phyloP scores from a whole-genome alignment of 169 alveolate genomes.

The Eimeria sp. region DNA sequence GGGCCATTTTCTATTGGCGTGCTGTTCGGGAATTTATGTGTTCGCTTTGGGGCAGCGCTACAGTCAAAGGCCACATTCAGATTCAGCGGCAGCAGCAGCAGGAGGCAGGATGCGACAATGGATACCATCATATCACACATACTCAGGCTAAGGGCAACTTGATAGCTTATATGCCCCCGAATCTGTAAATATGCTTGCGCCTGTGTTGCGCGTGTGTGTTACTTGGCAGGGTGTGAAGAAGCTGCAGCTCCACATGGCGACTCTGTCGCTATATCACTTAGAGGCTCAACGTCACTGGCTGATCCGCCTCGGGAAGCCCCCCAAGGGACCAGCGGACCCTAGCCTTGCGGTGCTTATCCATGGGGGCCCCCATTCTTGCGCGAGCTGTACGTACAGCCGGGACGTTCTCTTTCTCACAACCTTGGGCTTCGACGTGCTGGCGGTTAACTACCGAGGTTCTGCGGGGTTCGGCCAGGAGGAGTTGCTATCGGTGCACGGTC shows the following conservation, averaged over 20 bases:
- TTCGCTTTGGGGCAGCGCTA: not conserved
- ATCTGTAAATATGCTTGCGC: not conserved
- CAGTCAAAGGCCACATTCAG: not conserved
- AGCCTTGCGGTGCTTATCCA: constrained; percentile 75
- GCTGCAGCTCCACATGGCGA: constrained; percentile 63
- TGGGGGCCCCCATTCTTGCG: constrained; percentile 82
- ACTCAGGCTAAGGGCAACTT: not conserved
- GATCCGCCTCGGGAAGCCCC: constrained; percentile 36
- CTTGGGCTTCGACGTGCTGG: constrained; percentile 73
- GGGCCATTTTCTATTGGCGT: not conserved
- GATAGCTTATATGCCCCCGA: not conserved
- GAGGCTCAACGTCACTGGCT: constrained; percentile 61
- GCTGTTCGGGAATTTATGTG: not conserved
- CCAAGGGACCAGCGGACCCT: constrained; percentile 28
- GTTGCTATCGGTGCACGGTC: constrained; percentile 65
- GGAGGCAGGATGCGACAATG: not conserved
- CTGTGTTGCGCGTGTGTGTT: not conserved
- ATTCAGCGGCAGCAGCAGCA: not conserved
- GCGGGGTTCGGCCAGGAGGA: constrained; percentile 82
- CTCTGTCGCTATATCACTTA: constrained; percentile 38
- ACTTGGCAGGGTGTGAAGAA: not conserved
- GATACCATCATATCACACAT: not conserved
- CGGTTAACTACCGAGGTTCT: constrained; percentile 81
- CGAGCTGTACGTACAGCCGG: constrained; percentile 39
- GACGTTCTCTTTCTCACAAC: constrained; percentile 3